Conservation (phyloP, 2,329 filamentous ascomycete species). For the Tolypocladium ovalisporum region DNA sequence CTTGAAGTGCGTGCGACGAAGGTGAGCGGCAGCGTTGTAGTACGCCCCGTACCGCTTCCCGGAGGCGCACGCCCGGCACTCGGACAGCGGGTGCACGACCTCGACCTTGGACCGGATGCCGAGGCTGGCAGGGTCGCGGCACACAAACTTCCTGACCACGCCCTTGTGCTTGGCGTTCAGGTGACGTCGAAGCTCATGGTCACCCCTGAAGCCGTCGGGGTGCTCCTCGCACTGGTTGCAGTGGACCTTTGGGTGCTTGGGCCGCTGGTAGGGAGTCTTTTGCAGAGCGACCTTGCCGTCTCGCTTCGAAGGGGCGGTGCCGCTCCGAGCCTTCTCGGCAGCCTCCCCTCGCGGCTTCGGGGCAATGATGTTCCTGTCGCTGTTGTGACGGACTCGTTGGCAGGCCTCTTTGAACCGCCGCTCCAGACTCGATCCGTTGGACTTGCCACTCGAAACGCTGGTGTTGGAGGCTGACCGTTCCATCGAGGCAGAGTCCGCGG, state of each 20-base stretch:
- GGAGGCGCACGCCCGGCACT: constrained; percentile 73
- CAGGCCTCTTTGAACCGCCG: constrained; percentile 37
- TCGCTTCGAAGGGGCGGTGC: constrained; percentile 17
- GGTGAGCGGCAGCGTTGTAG: constrained; percentile 89
- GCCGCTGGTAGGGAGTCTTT: constrained; percentile 41
- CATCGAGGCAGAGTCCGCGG: constrained; percentile 25
- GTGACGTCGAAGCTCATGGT: constrained; percentile 69
- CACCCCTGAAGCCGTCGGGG: constrained; percentile 71
- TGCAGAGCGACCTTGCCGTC: constrained; percentile 34
- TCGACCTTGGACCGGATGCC: constrained; percentile 31
- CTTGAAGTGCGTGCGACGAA: constrained; percentile 81
- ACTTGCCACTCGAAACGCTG: constrained; percentile 30
- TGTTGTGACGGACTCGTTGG: constrained; percentile 32
- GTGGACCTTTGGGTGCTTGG: constrained; percentile 59
- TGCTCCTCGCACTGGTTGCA: constrained; percentile 62
- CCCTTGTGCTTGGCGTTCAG: constrained; percentile 52
- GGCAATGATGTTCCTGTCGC: constrained; percentile 25
- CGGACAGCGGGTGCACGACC: constrained; percentile 54
- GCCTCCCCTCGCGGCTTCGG: constrained; percentile 29
- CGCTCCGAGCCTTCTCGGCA: constrained; percentile 3
- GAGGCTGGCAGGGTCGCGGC: constrained; percentile 37
- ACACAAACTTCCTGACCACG: constrained; percentile 45
- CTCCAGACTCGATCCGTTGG: constrained; percentile 30
- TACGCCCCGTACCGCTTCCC: constrained; percentile 79
- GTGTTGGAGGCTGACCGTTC: constrained; percentile 36